These are phyloP conservation scores for Rhynchospora tenuis DNA, from an alignment of 176 grass and related monocot genomes.

Conservation along the genomic window DNA sequence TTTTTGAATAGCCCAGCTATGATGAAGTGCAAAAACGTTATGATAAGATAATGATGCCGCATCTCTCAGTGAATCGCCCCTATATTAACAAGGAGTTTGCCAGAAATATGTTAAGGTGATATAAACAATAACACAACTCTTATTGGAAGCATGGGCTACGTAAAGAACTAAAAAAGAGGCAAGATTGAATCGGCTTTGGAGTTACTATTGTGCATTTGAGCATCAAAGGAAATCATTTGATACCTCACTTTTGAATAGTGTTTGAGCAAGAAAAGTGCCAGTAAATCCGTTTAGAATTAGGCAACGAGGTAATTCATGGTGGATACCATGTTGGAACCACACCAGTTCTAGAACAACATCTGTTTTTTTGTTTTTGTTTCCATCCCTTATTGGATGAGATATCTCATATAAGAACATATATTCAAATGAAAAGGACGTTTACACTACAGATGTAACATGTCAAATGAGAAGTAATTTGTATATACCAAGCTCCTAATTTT, in stretches of 20 bases:
- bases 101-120: neutral
- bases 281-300: neutral
- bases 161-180: neutral
- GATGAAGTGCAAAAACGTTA: conserved; percentile 85
- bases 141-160: neutral
- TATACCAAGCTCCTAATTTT: neutral
- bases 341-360: neutral
- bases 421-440: neutral
- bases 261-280: neutral
- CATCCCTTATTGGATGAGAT: neutral
- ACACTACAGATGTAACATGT: neutral
- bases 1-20: conserved; percentile 84
- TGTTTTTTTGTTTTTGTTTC: too few species aligned
- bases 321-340: neutral
- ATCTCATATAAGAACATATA: neutral
- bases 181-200: neutral
- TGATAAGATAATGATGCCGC: conserved; percentile 71
- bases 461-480: neutral
- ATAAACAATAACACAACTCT: neutral
- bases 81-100: conserved; percentile 17
- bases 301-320: neutral
- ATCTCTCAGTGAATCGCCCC: conserved; percentile 70
- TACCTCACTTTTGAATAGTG: neutral
- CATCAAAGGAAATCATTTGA: neutral
- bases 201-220: neutral